A percentile compares a stretch with the other conserved stretches of the same genome.
Conservation (phyloP, 2,329 filamentous ascomycete genomes). For the Ceratocystis albifundus region DNA sequence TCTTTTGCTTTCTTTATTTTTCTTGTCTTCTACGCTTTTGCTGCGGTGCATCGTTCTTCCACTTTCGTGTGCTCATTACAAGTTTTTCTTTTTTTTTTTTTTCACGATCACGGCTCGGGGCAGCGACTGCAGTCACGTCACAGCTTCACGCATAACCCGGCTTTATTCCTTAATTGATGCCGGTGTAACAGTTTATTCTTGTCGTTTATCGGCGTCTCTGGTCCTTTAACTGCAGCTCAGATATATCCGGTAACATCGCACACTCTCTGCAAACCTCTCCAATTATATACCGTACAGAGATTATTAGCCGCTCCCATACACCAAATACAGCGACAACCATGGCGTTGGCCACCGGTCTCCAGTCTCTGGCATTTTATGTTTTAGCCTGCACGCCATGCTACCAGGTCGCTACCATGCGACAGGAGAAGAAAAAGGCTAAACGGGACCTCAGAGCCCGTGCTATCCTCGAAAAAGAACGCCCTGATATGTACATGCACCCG, state of each 20-base stretch:
- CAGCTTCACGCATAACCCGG: neutral
- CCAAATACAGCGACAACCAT: conserved; percentile 32
- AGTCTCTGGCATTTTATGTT: conserved; percentile 69
- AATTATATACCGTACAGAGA: no score
- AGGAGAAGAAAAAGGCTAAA: conserved; percentile 58
- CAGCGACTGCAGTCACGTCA: neutral
- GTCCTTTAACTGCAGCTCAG: no score
- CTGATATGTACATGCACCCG: conserved; percentile 64
- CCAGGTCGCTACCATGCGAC: conserved; percentile 56
- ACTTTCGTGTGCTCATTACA: neutral
- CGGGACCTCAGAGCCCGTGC: conserved; percentile 55
- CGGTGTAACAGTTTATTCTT: conserved; percentile 14
- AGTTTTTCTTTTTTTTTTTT: neutral
- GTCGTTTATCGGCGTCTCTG: conserved; percentile 19
- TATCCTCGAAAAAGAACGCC: conserved; percentile 55
- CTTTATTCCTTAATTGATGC: conserved; percentile 8
- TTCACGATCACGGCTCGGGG: neutral
- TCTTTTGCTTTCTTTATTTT: neutral
- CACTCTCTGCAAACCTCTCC: no score
- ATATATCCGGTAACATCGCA: no score
- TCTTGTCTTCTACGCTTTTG: neutral
- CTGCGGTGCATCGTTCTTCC: neutral
- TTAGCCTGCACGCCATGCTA: conserved; percentile 69
- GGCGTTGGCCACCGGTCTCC: conserved; percentile 48
- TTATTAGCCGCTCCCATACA: neutral